phyloP scores from a whole-genome alignment of 768 basidiomycete species.

The Rhodotorula babjevae region DNA sequence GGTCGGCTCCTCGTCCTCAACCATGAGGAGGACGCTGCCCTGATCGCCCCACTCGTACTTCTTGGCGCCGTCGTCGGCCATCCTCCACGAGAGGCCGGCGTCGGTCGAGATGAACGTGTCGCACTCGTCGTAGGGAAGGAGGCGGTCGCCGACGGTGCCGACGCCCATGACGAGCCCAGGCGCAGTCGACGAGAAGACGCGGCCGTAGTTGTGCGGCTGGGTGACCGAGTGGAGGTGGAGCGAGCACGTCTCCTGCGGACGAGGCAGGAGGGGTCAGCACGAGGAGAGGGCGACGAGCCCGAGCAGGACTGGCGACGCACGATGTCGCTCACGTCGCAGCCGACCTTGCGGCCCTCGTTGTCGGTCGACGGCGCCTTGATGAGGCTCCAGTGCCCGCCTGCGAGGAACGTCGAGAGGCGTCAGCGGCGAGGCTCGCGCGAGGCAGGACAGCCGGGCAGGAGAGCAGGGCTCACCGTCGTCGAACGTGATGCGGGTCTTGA shows the following conservation, averaged over 20 bases:
- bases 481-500: constrained; percentile 78
- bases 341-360: constrained; percentile 58
- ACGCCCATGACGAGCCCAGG: constrained; percentile 97
- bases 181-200: constrained; percentile 88
- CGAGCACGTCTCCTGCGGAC: constrained; percentile 59
- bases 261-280: too few species aligned
- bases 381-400: constrained; percentile 68
- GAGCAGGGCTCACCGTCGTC: constrained; percentile 62
- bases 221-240: constrained; percentile 92
- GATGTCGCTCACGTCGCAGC: constrained; percentile 59
- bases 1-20: constrained; percentile 77
- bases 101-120: constrained; percentile 92
- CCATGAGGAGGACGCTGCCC: constrained; percentile 70
- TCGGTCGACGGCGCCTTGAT: constrained; percentile 62
- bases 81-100: constrained; percentile 78
- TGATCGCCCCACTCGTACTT: constrained; percentile 95
- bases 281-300: background rate
- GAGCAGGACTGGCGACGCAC: constrained; percentile 12
- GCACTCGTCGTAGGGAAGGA: constrained; percentile 72
- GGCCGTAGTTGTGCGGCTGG: constrained; percentile 83
- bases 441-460: too few species aligned
- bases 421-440: background rate
- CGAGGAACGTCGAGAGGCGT: too few species aligned
- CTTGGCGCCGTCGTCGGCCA: constrained; percentile 68
- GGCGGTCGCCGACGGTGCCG: constrained; percentile 68